A percentile compares a stretch with the other conserved stretches of the same genome.
These are phyloP conservation scores for Aspergillus novoparasiticus DNA, from an alignment of 2,329 filamentous ascomycete genomes.

Conservation along the genomic window DNA sequence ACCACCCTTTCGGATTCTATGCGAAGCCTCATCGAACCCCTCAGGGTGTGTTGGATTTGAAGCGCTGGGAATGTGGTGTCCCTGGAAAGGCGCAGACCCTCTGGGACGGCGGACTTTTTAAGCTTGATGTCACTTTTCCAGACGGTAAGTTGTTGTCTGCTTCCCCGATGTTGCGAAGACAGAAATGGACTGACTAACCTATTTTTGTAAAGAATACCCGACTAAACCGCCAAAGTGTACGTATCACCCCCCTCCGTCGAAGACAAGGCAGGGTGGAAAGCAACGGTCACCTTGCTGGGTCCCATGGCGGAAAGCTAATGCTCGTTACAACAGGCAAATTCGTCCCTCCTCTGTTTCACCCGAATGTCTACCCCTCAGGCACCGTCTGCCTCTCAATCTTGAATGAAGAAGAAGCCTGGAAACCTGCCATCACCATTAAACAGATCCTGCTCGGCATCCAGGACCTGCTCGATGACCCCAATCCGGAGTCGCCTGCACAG, in stretches of 20 bases:
- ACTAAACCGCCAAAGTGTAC: slow-evolving; percentile 98
- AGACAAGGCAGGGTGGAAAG: not conserved
- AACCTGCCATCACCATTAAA: slow-evolving; percentile 97
- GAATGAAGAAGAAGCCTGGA: slow-evolving; percentile 98
- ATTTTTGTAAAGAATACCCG: slow-evolving; percentile 73
- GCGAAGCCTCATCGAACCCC: slow-evolving; percentile 81
- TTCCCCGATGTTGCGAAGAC: slow-evolving; percentile 1
- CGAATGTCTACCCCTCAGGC: slow-evolving; percentile 97
- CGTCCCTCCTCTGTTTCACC: slow-evolving; percentile 91
- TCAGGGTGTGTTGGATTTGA: slow-evolving; percentile 83
- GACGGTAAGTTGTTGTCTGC: slow-evolving; percentile 66
- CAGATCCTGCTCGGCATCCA: slow-evolving; percentile 96
- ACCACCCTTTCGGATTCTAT: slow-evolving; percentile 97
- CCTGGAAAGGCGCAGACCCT: slow-evolving; percentile 96
- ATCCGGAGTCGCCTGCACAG: slow-evolving; percentile 94
- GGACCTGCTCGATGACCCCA: slow-evolving; percentile 92
- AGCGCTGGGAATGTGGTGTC: slow-evolving; percentile 95
- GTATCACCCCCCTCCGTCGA: slow-evolving; percentile 35
- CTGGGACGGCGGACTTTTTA: slow-evolving; percentile 97
- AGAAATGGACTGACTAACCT: slow-evolving; percentile 18
- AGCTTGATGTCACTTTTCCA: slow-evolving; percentile 87
- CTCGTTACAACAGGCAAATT: slow-evolving; percentile 75
- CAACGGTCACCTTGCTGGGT: not conserved
- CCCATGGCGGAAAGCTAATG: not conserved
- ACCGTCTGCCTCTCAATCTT: slow-evolving; percentile 96